Evolutionary conservation across 1,284 basidiomycete species (phyloP).

Genomic region (Mycena sp.): DNA sequence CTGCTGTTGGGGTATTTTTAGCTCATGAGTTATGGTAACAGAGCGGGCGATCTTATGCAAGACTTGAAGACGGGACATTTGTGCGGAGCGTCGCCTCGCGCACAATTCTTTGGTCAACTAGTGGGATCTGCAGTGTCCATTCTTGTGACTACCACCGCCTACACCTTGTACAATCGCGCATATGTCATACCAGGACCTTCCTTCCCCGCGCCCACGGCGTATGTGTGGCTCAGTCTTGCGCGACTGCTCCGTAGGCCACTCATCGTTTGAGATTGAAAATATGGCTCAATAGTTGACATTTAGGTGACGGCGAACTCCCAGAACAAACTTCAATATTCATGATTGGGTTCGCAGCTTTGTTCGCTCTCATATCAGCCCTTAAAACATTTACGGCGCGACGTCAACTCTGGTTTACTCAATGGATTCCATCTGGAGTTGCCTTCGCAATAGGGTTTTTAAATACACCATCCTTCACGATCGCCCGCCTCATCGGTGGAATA

Average conservation of each 20-base stretch:
- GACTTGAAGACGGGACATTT: conserved; percentile 97
- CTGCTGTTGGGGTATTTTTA: neutral
- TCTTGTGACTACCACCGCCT: conserved; percentile 88
- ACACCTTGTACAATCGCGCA: conserved; percentile 86
- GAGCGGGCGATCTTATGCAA: conserved; percentile 98
- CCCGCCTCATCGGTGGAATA: conserved; percentile 89
- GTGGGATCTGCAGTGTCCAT: conserved; percentile 91
- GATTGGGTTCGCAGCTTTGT: conserved; percentile 78
- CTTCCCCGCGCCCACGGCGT: conserved; percentile 95
- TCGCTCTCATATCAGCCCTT: conserved; percentile 70
- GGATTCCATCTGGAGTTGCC: conserved; percentile 90
- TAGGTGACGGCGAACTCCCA: conserved; percentile 86
- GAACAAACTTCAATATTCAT: conserved; percentile 84
- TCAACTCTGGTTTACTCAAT: conserved; percentile 63
- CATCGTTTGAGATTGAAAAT: conserved; percentile 1
- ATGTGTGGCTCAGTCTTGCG: conserved; percentile 92
- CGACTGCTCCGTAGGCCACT: conserved; percentile 79
- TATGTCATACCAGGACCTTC: conserved; percentile 90
- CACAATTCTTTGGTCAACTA: conserved; percentile 90
- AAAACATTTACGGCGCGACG: conserved; percentile 67
- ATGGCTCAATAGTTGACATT: conserved; percentile 34
- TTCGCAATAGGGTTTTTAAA: conserved; percentile 94
- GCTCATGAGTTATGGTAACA: too few species aligned
- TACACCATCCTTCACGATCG: conserved; percentile 94
- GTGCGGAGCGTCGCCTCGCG: conserved; percentile 85